Base-by-base conservation (phyloP, 306 rosid genomes). In the Hippophae tibetana region DNA sequence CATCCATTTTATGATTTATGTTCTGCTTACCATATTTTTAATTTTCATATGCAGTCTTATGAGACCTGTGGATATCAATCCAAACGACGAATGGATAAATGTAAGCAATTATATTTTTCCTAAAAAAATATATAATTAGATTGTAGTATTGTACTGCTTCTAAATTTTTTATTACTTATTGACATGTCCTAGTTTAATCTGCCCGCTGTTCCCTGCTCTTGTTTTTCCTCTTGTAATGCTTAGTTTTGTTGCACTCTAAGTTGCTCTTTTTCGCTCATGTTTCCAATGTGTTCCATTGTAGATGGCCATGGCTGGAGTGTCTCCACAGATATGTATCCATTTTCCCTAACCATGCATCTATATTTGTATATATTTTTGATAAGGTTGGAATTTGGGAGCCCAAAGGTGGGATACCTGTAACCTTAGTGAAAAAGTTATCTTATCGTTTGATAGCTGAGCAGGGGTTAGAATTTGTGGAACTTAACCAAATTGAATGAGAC, bases 321-420 rank as follows among this genome's bases (percentile, higher is more conserved):
- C 95, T 69, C 99, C 99, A n/a, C 95, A 86, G 79, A 86, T 81
- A 75, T 72, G 99, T 93, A 93, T 93, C 99, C 90, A 82, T 78
- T 69, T 52, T n/a, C 13, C 12, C 58, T 18, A 8, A 0, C 40
- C 23, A 8, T 10, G 43, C 51, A n/a, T 23, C 4, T 31, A 31
- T 31, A 31, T 31, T 31, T 31, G 38, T 31, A 31, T 31, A 31
- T 31, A 31, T 31, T 31, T 31, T 4, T 31, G 38, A 4, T 31
- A 31, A 31, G 38, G 38, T 31, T 31, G 38, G 38, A 31, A 31
- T 31, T 31, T 31, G 5, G 38, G 4, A 31, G 38, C 38, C 38
- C 38, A 31, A 31, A 31, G 38, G 3, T 4, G 3, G 38, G 38
- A 31, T 31, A 31, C 38, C 38, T 31, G 38, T 31, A 31, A 31